phyloP scores from a whole-genome alignment of 2,329 filamentous ascomycete genomes.

The Ceratocystis colombiana region DNA sequence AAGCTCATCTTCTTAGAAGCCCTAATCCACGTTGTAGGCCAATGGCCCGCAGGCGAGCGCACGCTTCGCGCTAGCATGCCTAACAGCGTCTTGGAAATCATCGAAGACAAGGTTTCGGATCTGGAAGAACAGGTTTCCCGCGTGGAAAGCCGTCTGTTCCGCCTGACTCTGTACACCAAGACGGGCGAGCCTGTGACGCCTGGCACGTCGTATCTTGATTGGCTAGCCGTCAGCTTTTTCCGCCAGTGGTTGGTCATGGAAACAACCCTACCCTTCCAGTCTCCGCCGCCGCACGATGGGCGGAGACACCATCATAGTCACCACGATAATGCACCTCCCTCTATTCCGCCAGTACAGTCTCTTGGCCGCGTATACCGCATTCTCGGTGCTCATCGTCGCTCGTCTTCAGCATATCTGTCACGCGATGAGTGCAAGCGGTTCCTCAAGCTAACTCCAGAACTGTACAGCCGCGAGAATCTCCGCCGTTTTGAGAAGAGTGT shows the following conservation, averaged over 20 bases:
- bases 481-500: slow-evolving; percentile 75
- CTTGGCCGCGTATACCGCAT: slow-evolving; percentile 64
- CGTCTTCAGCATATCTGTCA: slow-evolving; percentile 53
- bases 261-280: slow-evolving; percentile 54
- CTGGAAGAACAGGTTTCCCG: slow-evolving; percentile 71
- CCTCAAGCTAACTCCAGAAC: slow-evolving; percentile 67
- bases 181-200: slow-evolving; percentile 76
- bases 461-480: slow-evolving; percentile 80
- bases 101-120: slow-evolving; percentile 91
- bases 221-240: slow-evolving; percentile 79
- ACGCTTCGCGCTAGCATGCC: slow-evolving; percentile 67
- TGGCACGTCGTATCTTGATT: slow-evolving; percentile 71
- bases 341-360: slow-evolving; percentile 40
- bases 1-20: slow-evolving; percentile 80
- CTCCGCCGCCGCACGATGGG: neutral
- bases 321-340: slow-evolving; percentile 28
- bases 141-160: slow-evolving; percentile 72
- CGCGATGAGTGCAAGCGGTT: slow-evolving; percentile 89
- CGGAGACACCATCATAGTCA: slow-evolving; percentile 26
- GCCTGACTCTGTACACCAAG: slow-evolving; percentile 66
- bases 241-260: slow-evolving; percentile 89
- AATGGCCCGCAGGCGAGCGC: slow-evolving; percentile 75
- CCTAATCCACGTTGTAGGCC: slow-evolving; percentile 84
- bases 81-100: slow-evolving; percentile 69
- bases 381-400: slow-evolving; percentile 49